Percentiles rank a stretch among this genome's conserved stretches.
Evolutionary conservation across 1,284 basidiomycete genomes (phyloP).

Genomic region (Papiliotrema fonsecae): DNA sequence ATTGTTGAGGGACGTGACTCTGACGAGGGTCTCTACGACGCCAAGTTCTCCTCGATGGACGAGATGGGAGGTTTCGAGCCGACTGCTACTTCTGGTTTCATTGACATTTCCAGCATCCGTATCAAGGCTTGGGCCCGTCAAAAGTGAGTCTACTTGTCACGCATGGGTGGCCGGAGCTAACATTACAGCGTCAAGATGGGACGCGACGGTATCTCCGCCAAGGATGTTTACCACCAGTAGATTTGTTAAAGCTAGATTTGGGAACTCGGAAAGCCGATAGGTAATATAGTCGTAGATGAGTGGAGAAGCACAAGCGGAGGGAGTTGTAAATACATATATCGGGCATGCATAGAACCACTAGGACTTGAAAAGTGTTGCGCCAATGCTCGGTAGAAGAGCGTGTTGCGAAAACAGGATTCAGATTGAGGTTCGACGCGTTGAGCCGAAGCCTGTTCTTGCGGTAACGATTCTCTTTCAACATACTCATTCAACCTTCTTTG

Average conservation of each 20-base stretch:
- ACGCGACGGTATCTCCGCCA: slow-evolving; percentile 66
- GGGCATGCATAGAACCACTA: neutral
- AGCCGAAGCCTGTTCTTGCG: no score
- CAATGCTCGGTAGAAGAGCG: slow-evolving; percentile 1
- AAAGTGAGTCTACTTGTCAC: slow-evolving; percentile 18
- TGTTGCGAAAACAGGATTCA: no score
- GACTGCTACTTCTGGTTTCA: slow-evolving; percentile 86
- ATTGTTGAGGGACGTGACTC: slow-evolving; percentile 88
- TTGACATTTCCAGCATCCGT: slow-evolving; percentile 89
- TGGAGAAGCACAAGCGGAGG: no score
- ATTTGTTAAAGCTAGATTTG: slow-evolving; percentile 6
- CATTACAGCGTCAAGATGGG: slow-evolving; percentile 66
- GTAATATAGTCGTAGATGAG: no score
- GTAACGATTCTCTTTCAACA: no score
- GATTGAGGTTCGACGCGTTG: no score
- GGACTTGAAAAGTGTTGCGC: no score
- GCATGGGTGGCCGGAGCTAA: slow-evolving; percentile 5
- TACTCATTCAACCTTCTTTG: no score
- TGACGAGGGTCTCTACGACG: slow-evolving; percentile 88
- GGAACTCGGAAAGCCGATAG: neutral
- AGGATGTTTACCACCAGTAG: slow-evolving; percentile 69
- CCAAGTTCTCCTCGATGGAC: slow-evolving; percentile 97
- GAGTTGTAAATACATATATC: neutral
- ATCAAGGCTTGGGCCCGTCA: slow-evolving; percentile 76
- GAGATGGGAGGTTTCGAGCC: slow-evolving; percentile 97